These are phyloP conservation scores for Lichtheimia ornata DNA, from an alignment of 371 early-diverging fungal species.

Conservation along the genomic window DNA sequence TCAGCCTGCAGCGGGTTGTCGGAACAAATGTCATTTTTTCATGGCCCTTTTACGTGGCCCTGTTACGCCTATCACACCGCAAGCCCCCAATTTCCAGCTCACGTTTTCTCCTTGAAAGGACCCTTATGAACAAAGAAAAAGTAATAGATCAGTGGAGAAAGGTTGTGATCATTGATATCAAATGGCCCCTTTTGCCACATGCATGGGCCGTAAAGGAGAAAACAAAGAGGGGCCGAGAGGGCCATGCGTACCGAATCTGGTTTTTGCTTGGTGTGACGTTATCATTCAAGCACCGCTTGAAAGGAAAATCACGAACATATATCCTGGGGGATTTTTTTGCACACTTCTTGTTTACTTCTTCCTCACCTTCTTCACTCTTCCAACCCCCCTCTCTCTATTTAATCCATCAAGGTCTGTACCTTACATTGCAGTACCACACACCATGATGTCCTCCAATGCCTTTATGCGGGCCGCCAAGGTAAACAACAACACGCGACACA, in stretches of 20 bases:
- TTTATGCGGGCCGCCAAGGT: conserved; percentile 44
- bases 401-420: conserved; percentile 12
- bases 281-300: conserved; percentile 13
- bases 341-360: conserved; percentile 14
- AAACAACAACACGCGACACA: conserved; percentile 1
- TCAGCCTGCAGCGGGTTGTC: conserved; percentile 11
- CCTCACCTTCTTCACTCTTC: conserved; percentile 10
- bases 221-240: too few relatives aligned
- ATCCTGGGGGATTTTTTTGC: conserved; percentile 6
- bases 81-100: too few relatives aligned
- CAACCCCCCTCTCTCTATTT: conserved; percentile 17
- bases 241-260: not conserved
- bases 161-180: too few relatives aligned
- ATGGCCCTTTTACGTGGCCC: conserved; percentile 17
- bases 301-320: conserved; percentile 17
- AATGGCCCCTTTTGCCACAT: too few relatives aligned
- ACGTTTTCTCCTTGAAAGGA: too few relatives aligned
- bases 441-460: conserved; percentile 33
- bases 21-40: conserved; percentile 6
- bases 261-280: conserved; percentile 16
- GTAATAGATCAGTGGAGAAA: too few relatives aligned
- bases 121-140: too few relatives aligned
- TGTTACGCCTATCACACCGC: conserved; percentile 12
- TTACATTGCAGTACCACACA: conserved; percentile 11
- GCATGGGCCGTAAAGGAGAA: too few relatives aligned